Evolutionary conservation across 345 rosid species (phyloP).

Genomic region (Acer yangbiense): DNA sequence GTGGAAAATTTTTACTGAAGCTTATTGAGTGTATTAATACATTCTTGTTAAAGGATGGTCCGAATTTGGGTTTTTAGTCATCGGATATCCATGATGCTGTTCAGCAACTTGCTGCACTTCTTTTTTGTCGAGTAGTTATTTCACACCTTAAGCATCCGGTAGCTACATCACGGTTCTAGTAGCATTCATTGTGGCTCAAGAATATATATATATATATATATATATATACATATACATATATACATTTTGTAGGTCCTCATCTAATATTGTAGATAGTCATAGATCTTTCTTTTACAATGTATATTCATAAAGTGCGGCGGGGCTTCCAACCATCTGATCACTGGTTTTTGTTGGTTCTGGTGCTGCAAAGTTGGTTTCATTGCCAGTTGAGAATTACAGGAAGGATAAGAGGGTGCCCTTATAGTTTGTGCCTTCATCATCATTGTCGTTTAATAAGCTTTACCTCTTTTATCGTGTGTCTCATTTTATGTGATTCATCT

Average conservation of each 20-base stretch:
- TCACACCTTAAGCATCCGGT: no score
- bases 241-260: conserved; percentile 15
- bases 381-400: conserved; percentile 86
- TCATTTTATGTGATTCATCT: background rate
- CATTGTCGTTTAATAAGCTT: background rate
- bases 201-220: no score
- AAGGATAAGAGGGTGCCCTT: conserved; percentile 73
- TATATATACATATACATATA: no score
- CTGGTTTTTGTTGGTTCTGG: no score
- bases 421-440: background rate
- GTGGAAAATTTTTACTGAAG: conserved; percentile 81
- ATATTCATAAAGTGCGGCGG: conserved; percentile 71
- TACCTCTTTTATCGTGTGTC: background rate
- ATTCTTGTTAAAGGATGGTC: conserved; percentile 81
- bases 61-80: conserved; percentile 65
- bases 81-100: conserved; percentile 75
- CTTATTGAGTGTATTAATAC: conserved; percentile 83
- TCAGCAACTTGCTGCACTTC: no score
- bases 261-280: conserved; percentile 18
- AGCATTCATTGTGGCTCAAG: background rate
- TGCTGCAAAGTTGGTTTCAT: no score
- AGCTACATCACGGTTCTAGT: conserved; percentile 37
- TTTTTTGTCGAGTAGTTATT: no score
- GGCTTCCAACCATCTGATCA: conserved; percentile 86
- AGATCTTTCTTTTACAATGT: conserved; percentile 16